Base-by-base conservation (phyloP, 2,329 filamentous ascomycete species). In the Neopestalotiopsis sp. region DNA sequence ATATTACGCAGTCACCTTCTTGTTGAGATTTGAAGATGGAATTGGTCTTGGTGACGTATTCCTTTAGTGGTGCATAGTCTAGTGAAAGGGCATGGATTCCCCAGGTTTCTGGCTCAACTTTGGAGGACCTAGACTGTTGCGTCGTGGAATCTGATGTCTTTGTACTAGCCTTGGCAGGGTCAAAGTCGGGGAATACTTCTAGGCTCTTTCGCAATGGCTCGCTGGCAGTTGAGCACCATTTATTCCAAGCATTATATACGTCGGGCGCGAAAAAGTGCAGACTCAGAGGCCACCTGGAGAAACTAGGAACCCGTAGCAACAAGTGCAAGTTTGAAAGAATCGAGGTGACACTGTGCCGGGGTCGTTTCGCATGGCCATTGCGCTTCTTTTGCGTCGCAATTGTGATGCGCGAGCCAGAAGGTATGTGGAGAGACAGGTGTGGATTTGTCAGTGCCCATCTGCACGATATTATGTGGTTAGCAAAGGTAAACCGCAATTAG, bases 381-480 rank as follows among this genome's bases (percentile, higher is more conserved):
- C 80, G 80, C 77, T 88, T 90, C 65, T 77, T 82, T 66, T 81
- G 78, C 0, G 82, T 88, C 74, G 87, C 79, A 62, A 85, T 76
- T 1, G 86, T 83, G 45, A 93, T 83, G n/a, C 90, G 86, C 56
- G 89, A 86, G 40, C 87, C 84, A 13, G 86, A 80, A 13, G 92
- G 87, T 68, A 97, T 94, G 77, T 97, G 94, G 42, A 92, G 84
- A 5, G 95, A 95, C 42, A 91, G 79, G 77, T 96, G 92, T 1
- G 94, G 89, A 77, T 98, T 94, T 73, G 93, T 93, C 86, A 97
- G 92, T 53, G 95, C 95, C 95, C 95, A 98, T 85, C 93, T 95
- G 71, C 30, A 38, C 45, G 5, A 24, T 14, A 10, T n/a, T 28
- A 53, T 24, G 4, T 40, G 24, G 12, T 58, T 32, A 58, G 34